phyloP scores from a whole-genome alignment of 176 grass and related monocot species.

The Ampelocalamus luodianensis region DNA sequence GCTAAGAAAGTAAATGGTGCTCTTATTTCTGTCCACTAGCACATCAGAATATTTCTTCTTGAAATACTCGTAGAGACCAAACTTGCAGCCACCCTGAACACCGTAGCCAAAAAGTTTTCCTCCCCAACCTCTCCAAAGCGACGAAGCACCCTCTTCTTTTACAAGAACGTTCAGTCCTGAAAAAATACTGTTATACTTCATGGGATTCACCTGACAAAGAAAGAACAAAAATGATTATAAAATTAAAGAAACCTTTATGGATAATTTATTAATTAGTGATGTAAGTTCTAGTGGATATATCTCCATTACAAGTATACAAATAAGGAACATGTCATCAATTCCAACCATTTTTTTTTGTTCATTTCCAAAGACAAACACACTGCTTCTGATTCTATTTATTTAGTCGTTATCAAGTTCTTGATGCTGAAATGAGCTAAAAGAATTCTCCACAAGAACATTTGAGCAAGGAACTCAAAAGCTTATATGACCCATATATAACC shows the following conservation, averaged over 20 bases:
- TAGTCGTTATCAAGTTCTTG: background rate
- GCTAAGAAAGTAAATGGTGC: conserved; percentile 76
- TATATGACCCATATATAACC: background rate
- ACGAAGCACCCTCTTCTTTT: conserved; percentile 81
- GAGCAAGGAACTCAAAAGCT: background rate
- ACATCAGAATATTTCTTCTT: conserved; percentile 90
- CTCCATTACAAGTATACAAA: background rate
- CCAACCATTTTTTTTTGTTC: background rate
- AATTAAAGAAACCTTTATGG: background rate
- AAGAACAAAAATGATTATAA: conserved; percentile 2
- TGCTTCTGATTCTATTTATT: background rate
- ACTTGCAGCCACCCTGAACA: conserved; percentile 85
- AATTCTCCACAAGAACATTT: background rate
- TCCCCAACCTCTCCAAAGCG: conserved; percentile 91
- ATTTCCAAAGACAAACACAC: background rate
- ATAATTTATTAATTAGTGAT: conserved; percentile 20
- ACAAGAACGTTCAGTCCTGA: conserved; percentile 73
- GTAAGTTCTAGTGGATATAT: background rate
- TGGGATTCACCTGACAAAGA: conserved; percentile 73
- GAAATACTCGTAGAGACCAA: conserved; percentile 97
- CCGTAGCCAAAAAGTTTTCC: conserved; percentile 91
- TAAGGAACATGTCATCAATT: background rate
- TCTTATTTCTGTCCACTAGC: conserved; percentile 62
- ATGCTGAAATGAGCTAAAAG: background rate
- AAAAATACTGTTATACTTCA: conserved; percentile 87